Base-by-base conservation (phyloP, 495 filamentous ascomycete genomes). In the Talaromyces proteolyticus region DNA sequence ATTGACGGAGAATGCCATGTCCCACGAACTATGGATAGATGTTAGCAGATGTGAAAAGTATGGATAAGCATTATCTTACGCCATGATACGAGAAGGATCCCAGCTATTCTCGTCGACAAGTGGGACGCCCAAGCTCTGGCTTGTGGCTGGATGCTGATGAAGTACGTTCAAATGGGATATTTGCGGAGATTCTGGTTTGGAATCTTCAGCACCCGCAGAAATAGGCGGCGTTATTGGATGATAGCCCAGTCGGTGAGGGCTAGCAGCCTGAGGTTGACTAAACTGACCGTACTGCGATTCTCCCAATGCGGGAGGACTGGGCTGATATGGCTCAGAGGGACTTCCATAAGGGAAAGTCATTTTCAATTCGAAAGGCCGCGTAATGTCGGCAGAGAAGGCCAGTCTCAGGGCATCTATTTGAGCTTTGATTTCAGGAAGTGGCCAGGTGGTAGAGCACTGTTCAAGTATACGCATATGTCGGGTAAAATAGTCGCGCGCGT, bases 381-480 rank as follows among this genome's bases (percentile, higher is more conserved):
- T 83, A 17, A 74, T 80, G 65, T 98, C 90, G 22, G 89, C 88
- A 17, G 92, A 96, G 60, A 98, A 97, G 14, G 93, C 93, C 60
- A 93, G 84, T 41, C 91, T 81, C 24, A 98, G 76, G 6, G 89
- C 86, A 57, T 97, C 84, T 52, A 98, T 88, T 65, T 96, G 91
- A 24, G 82, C 80, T 61, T 95, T 85, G 72, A 96, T 88, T 57
- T 97, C 91, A 11, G 88, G 87, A 78, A 94, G 89, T 11, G 92
- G 89, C 86, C 90, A 97, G 6, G 86, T 79, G 36, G 77, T 72
- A 53, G 85, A 87, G 62, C 89, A 94, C 40, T 81, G 85, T 65
- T 98, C 93, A 29, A 98, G 71, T 19, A 98, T 86, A 44, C 91
- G 84, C 93, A 98, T 97, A 53, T 96, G 92, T 20, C 94, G 81